Evolutionary conservation across 1,284 basidiomycete species (phyloP).

Genomic region (Rhodotorula sp.): DNA sequence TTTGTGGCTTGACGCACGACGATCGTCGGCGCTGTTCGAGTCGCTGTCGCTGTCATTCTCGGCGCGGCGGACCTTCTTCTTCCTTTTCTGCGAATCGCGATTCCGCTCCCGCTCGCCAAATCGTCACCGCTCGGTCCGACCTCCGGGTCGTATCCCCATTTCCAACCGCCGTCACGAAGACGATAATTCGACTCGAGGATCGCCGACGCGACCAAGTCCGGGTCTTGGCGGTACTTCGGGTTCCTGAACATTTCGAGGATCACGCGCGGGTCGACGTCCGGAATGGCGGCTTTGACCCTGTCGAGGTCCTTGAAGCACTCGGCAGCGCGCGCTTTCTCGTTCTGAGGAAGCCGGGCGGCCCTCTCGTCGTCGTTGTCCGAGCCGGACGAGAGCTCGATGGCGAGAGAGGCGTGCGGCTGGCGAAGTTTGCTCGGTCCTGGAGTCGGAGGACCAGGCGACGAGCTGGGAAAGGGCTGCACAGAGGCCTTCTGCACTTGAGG

Average conservation of each 20-base stretch:
- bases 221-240: neutral
- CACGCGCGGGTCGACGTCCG: neutral
- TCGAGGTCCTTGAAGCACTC: neutral
- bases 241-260: neutral
- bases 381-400: conserved; percentile 5
- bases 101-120: too few relatives aligned
- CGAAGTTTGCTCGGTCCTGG: neutral
- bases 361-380: neutral
- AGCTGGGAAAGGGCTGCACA: too few relatives aligned
- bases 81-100: too few relatives aligned
- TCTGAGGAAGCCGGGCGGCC: neutral
- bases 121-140: neutral
- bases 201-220: neutral
- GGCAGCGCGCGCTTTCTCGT: too few relatives aligned
- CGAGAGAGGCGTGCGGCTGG: neutral
- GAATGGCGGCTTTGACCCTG: neutral
- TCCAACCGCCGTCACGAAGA: conserved; percentile 1
- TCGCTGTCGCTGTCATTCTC: too few relatives aligned
- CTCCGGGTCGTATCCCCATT: neutral
- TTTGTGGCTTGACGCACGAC: neutral
- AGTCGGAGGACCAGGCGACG: neutral
- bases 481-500: too few relatives aligned
- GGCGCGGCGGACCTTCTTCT: too few relatives aligned
- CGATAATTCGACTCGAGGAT: conserved; percentile 4
- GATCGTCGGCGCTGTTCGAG: neutral